Evolutionary conservation across 2,329 filamentous ascomycete species (phyloP).

Genomic region (Tolypocladium tundrense): DNA sequence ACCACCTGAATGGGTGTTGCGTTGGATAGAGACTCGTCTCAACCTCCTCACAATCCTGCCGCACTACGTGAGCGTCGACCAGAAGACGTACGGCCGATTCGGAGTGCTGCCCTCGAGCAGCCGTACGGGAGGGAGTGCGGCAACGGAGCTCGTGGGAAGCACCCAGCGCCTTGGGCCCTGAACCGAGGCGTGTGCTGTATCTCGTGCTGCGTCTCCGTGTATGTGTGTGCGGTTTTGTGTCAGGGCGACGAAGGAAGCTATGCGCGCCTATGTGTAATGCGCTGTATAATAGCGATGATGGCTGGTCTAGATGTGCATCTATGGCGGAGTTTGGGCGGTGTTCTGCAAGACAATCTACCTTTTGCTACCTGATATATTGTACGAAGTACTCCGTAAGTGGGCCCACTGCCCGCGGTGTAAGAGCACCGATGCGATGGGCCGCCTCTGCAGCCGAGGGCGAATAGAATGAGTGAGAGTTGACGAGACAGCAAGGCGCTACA

Average conservation of each 20-base stretch:
- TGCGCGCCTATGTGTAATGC: neutral
- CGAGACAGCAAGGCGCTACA: no score
- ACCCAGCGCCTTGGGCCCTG: conserved; percentile 61
- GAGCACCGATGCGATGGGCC: neutral
- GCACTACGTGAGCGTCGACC: conserved; percentile 88
- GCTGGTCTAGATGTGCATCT: conserved; percentile 7
- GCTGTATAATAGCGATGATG: neutral
- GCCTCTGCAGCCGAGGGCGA: neutral
- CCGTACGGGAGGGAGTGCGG: conserved; percentile 29
- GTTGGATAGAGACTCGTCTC: conserved; percentile 81
- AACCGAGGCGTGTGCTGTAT: conserved; percentile 10
- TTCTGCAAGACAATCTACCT: neutral
- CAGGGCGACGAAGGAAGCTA: neutral
- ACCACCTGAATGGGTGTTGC: conserved; percentile 76
- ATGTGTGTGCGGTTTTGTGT: neutral
- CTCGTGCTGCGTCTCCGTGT: neutral
- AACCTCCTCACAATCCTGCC: conserved; percentile 76
- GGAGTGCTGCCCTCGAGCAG: conserved; percentile 64
- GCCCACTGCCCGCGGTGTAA: neutral
- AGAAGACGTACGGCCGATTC: conserved; percentile 90
- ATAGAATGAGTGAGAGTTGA: neutral
- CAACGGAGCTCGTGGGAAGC: conserved; percentile 49
- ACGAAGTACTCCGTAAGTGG: neutral
- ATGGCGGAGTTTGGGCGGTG: neutral
- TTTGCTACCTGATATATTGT: neutral